These are phyloP conservation scores for Coccomyxa sp. DNA, from an alignment of 139 green algal species.

Conservation along the genomic window DNA sequence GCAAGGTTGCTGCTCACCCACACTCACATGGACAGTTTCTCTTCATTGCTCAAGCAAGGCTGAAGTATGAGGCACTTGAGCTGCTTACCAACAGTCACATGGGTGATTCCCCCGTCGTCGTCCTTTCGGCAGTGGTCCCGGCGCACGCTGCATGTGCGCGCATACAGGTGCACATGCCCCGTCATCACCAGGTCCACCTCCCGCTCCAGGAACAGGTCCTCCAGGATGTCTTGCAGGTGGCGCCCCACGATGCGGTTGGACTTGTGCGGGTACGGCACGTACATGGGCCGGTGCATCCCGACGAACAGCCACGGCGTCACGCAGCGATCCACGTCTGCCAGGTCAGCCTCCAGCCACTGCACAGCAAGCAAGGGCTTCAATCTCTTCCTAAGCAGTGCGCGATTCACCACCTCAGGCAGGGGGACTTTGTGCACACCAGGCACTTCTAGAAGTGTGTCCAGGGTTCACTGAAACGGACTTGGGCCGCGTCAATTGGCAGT, in stretches of 20 bases:
- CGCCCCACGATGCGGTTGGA: conserved; percentile 56
- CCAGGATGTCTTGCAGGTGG: conserved; percentile 44
- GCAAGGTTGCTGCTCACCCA: no score
- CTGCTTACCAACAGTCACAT: conserved; percentile 41
- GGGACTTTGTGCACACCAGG: no score
- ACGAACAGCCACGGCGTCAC: conserved; percentile 73
- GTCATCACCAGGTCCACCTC: conserved; percentile 59
- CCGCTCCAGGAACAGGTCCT: conserved; percentile 20
- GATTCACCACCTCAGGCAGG: no score
- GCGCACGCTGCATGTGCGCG: conserved; percentile 58
- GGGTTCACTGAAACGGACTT: no score
- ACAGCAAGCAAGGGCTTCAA: no score
- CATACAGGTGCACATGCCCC: conserved; percentile 73
- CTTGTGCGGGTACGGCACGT: conserved; percentile 78
- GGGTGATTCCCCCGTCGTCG: conserved; percentile 38
- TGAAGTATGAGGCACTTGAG: no score
- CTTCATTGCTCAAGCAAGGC: no score
- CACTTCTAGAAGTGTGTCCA: no score
- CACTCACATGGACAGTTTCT: no score
- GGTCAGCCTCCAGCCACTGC: conserved; percentile 63
- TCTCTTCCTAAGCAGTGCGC: no score
- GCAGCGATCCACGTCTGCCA: conserved; percentile 66
- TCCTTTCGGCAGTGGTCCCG: conserved; percentile 21
- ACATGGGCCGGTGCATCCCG: conserved; percentile 73
- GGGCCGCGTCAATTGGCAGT: no score